A percentile compares a stretch with the other conserved stretches of the same genome.
phyloP scores from a whole-genome alignment of 2,329 filamentous ascomycete genomes.

The Calcarisporium arbuscula region DNA sequence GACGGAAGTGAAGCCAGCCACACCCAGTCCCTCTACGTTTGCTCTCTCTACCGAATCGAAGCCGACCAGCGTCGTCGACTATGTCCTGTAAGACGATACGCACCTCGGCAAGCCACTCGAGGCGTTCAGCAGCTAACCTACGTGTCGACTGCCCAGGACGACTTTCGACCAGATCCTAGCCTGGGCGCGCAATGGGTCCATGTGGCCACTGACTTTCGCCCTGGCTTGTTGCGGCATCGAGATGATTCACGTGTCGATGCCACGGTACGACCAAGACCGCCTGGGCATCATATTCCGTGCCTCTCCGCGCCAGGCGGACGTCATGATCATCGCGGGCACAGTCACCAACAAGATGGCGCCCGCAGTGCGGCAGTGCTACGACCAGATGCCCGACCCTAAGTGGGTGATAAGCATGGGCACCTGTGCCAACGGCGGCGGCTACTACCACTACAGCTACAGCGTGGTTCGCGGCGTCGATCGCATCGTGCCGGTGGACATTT shows the following conservation, averaged over 20 bases:
- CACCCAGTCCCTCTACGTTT: too few species aligned
- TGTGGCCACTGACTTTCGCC: constrained; percentile 57
- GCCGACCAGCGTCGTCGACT: too few species aligned
- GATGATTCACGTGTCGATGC: constrained; percentile 60
- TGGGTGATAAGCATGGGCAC: constrained; percentile 64
- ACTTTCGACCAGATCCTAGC: constrained; percentile 48
- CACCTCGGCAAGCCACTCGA: too few species aligned
- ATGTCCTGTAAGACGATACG: too few species aligned
- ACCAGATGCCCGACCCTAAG: constrained; percentile 61
- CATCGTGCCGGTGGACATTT: constrained; percentile 62
- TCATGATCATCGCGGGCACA: constrained; percentile 62
- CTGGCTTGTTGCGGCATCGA: constrained; percentile 57
- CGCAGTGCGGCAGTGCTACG: constrained; percentile 57
- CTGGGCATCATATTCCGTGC: constrained; percentile 62
- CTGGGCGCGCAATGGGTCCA: constrained; percentile 52
- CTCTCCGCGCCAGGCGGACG: constrained; percentile 57
- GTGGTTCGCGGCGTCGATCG: constrained; percentile 60
- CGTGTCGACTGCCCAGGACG: too few species aligned
- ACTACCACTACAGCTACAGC: constrained; percentile 68
- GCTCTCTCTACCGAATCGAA: too few species aligned
- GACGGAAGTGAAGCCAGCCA: too few species aligned
- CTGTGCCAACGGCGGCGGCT: constrained; percentile 66
- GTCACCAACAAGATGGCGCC: constrained; percentile 64
- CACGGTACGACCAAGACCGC: constrained; percentile 57
- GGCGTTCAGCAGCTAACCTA: too few species aligned